phyloP scores from a whole-genome alignment of 2,329 filamentous ascomycete genomes.

The Berkeleyomyces rouxiae region DNA sequence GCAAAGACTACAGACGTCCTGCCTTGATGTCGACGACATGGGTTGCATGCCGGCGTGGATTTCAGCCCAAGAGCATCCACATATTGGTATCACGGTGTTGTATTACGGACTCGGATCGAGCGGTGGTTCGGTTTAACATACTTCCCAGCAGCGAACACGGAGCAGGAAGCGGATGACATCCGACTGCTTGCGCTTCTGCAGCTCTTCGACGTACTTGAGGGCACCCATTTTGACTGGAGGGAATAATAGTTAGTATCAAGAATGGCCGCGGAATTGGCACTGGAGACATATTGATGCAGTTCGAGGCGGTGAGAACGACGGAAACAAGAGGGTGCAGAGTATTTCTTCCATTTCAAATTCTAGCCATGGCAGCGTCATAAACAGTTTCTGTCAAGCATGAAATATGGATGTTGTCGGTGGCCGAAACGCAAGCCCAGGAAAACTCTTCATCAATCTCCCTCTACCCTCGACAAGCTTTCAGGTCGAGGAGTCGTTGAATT shows the following conservation, averaged over 20 bases:
- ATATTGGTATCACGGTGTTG: constrained; percentile 12
- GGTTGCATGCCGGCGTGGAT: constrained; percentile 12
- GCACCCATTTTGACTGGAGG: constrained; percentile 74
- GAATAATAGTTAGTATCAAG: background rate
- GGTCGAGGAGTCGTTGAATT: too few relatives aligned
- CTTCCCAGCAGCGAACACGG: constrained; percentile 99
- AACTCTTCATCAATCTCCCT: background rate
- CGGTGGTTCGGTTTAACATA: constrained; percentile 36
- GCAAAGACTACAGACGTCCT: constrained; percentile 10
- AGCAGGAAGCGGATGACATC: constrained; percentile 99
- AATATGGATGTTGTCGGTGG: background rate
- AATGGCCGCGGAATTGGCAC: background rate
- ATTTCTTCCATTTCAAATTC: background rate
- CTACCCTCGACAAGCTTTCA: background rate
- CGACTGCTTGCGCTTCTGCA: constrained; percentile 99
- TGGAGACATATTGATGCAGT: background rate
- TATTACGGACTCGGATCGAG: constrained; percentile 14
- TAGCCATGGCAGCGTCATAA: background rate
- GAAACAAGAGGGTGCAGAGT: background rate
- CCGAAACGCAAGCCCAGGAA: background rate
- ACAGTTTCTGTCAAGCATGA: background rate
- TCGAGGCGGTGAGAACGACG: background rate
- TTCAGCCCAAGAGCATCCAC: constrained; percentile 14
- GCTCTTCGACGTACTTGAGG: constrained; percentile 99
- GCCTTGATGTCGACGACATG: constrained; percentile 10